Evolutionary conservation across 1,284 basidiomycete genomes (phyloP).

Genomic region (Trichosporon sp.): DNA sequence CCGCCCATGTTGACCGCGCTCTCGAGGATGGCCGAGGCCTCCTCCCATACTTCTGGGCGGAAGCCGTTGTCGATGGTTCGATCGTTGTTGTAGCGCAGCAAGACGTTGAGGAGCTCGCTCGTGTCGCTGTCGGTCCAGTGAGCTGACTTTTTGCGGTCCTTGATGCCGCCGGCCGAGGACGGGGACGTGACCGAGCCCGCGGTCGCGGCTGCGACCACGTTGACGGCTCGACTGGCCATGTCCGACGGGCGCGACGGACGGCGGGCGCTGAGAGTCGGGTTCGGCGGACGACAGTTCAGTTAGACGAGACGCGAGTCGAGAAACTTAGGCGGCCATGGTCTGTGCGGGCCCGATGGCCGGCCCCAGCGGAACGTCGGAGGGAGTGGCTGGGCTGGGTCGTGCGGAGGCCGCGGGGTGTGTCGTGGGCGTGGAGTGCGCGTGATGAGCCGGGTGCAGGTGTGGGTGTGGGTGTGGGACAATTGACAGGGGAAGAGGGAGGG

Average conservation of each 20-base stretch:
- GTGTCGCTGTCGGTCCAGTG: constrained; percentile 44
- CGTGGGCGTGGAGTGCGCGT: too few species aligned
- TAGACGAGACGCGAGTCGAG: neutral
- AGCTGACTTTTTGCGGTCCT: constrained; percentile 41
- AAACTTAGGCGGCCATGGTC: constrained; percentile 3
- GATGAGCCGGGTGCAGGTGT: neutral
- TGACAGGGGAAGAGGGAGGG: neutral
- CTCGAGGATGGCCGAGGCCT: constrained; percentile 29
- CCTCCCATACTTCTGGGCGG: constrained; percentile 43
- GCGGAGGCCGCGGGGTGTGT: neutral
- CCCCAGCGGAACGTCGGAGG: neutral
- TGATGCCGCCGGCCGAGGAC: constrained; percentile 19
- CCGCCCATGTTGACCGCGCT: constrained; percentile 32
- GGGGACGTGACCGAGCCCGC: constrained; percentile 19
- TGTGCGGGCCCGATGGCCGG: constrained; percentile 2
- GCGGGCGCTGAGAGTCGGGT: neutral
- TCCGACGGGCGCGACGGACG: neutral
- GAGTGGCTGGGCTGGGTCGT: too few species aligned
- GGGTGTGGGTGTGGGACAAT: neutral
- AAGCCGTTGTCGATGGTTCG: constrained; percentile 44
- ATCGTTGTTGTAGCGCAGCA: constrained; percentile 33
- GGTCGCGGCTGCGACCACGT: constrained; percentile 2
- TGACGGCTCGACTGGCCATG: constrained; percentile 4
- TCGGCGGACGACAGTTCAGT: neutral
- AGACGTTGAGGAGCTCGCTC: constrained; percentile 28